Evolutionary conservation across 1,284 basidiomycete genomes (phyloP).

Genomic region (Austroboletus novae-zelandiae): DNA sequence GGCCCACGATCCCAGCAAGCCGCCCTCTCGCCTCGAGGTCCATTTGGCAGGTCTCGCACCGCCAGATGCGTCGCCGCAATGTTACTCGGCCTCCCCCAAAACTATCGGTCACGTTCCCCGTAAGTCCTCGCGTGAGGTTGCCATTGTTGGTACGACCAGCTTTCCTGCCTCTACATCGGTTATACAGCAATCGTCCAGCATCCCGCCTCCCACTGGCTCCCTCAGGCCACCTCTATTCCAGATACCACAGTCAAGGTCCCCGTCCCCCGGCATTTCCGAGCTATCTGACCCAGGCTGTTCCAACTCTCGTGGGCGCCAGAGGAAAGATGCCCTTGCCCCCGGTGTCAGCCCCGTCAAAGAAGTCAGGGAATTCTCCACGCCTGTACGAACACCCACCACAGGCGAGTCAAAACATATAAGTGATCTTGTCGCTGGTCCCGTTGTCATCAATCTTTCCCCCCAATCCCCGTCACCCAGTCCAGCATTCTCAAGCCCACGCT

Average conservation of each 20-base stretch:
- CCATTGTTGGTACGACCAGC: slow-evolving; percentile 49
- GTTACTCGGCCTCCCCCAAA: slow-evolving; percentile 40
- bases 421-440: slow-evolving; percentile 56
- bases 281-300: slow-evolving; percentile 36
- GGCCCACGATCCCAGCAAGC: slow-evolving; percentile 29
- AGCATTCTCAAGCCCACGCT: slow-evolving; percentile 24
- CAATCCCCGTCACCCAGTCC: slow-evolving; percentile 26
- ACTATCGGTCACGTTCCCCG: slow-evolving; percentile 24
- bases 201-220: slow-evolving; percentile 15
- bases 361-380: slow-evolving; percentile 22
- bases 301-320: slow-evolving; percentile 26
- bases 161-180: slow-evolving; percentile 27
- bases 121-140: slow-evolving; percentile 54
- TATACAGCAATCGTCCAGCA: slow-evolving; percentile 23
- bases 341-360: slow-evolving; percentile 32
- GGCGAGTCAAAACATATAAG: slow-evolving; percentile 56
- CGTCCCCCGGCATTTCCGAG: slow-evolving; percentile 40
- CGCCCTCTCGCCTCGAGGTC: slow-evolving; percentile 43
- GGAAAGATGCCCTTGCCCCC: slow-evolving; percentile 35
- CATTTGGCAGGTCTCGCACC: slow-evolving; percentile 57
- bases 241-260: slow-evolving; percentile 48
- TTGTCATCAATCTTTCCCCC: slow-evolving; percentile 46
- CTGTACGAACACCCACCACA: slow-evolving; percentile 51
- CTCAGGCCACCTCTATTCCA: slow-evolving; percentile 49
- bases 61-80: slow-evolving; percentile 58